These are phyloP conservation scores for Eragrostis tef DNA, from an alignment of 202 grass and related monocot genomes.

Conservation along the genomic window DNA sequence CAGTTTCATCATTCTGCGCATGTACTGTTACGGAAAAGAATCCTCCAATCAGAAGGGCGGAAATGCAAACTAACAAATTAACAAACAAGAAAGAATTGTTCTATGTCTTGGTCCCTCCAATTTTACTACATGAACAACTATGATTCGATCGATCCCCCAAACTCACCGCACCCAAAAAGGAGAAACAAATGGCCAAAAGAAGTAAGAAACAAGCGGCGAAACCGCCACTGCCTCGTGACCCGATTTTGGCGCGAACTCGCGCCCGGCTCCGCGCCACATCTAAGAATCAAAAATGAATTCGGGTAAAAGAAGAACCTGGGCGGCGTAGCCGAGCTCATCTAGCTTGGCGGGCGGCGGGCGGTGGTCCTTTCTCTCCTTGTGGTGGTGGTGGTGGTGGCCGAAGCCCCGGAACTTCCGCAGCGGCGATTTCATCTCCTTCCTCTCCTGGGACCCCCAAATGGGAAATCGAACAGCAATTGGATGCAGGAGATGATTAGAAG, in stretches of 20 bases:
- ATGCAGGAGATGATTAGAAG: neutral
- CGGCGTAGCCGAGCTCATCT: conserved; percentile 72
- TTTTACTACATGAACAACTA: neutral
- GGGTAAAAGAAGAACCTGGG: conserved; percentile 43
- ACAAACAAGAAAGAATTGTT: neutral
- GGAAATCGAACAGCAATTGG: neutral
- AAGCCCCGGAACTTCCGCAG: conserved; percentile 71
- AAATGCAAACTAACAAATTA: conserved; percentile 11
- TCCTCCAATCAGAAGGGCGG: neutral
- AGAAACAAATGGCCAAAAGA: neutral
- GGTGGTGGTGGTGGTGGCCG: conserved; percentile 50
- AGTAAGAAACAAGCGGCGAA: neutral
- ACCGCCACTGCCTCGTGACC: conserved; percentile 26
- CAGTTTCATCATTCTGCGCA: neutral
- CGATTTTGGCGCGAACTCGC: conserved; percentile 32
- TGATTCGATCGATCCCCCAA: neutral
- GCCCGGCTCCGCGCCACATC: neutral
- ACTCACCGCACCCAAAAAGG: neutral
- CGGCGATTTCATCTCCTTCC: conserved; percentile 74
- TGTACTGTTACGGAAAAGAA: neutral
- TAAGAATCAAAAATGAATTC: neutral
- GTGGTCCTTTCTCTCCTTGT: conserved; percentile 57
- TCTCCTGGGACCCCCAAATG: neutral
- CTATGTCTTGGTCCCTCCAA: neutral
- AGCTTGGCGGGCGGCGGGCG: conserved; percentile 62